Percentiles rank a stretch among this genome's conserved stretches.
These are phyloP conservation scores for Holtermannia corniformis DNA, from an alignment of 768 basidiomycete genomes.

Conservation along the genomic window DNA sequence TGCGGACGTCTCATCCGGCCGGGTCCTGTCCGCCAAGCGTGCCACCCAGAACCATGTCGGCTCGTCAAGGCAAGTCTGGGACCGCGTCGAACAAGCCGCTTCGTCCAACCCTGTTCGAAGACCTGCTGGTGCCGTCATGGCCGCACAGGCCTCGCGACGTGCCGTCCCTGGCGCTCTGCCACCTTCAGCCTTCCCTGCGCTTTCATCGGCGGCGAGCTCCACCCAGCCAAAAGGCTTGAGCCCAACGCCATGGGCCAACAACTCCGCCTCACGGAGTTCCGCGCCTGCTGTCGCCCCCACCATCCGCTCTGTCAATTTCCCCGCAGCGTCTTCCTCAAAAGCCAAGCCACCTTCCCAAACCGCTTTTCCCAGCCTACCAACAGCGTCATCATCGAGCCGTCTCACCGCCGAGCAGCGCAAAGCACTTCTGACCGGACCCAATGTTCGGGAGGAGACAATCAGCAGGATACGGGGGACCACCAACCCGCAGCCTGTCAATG, in stretches of 20 bases:
- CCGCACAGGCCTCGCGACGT: constrained; percentile 14
- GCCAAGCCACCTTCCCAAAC: constrained; percentile 17
- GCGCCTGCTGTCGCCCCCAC: constrained; percentile 23
- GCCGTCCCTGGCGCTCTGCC: constrained; percentile 27
- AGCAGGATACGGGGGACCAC: constrained; percentile 19
- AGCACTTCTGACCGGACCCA: constrained; percentile 29
- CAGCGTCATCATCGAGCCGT: background rate
- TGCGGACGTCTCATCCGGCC: constrained; percentile 68
- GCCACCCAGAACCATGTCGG: constrained; percentile 52
- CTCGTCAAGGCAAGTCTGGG: constrained; percentile 62
- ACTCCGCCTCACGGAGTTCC: constrained; percentile 3
- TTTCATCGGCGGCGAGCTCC: constrained; percentile 7
- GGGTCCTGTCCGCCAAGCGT: constrained; percentile 74
- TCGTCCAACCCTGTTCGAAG: constrained; percentile 23
- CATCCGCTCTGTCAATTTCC: constrained; percentile 33
- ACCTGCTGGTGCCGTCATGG: constrained; percentile 9
- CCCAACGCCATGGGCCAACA: constrained; percentile 29
- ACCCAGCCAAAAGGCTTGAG: background rate
- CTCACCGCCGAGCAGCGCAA: constrained; percentile 19
- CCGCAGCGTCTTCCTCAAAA: constrained; percentile 11
- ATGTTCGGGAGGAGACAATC: constrained; percentile 28
- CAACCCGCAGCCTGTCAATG: constrained; percentile 11
- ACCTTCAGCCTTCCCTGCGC: constrained; percentile 28
- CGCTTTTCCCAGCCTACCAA: constrained; percentile 36
- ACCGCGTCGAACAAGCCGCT: constrained; percentile 78